Conservation (phyloP, 192 early-diverging fungal species). For the Linnemannia schmuckeri region DNA sequence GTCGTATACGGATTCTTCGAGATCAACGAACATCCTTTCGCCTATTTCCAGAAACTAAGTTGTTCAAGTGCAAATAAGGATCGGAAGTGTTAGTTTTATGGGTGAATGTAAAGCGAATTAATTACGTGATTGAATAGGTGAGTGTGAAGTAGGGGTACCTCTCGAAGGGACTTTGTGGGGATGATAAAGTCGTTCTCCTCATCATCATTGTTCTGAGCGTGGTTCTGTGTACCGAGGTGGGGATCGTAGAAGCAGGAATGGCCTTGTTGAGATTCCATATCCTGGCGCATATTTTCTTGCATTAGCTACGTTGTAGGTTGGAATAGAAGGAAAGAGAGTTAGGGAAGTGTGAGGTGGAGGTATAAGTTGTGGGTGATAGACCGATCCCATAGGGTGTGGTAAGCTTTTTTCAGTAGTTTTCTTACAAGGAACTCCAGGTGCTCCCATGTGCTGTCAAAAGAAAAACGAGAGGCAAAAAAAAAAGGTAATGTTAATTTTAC, state of each 20-base stretch:
- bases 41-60: constrained; percentile 27
- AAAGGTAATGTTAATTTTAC: background rate
- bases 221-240: background rate
- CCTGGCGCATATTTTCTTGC: constrained; percentile 10
- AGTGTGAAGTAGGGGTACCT: background rate
- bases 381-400: background rate
- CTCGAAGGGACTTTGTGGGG: constrained; percentile 27
- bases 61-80: background rate
- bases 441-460: constrained; percentile 29
- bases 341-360: background rate
- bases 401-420: background rate
- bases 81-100: background rate
- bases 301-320: background rate
- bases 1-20: constrained; percentile 29
- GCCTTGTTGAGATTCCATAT: constrained; percentile 3
- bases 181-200: background rate
- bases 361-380: background rate
- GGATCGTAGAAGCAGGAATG: background rate
- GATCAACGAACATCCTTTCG: constrained; percentile 34
- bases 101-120: background rate
- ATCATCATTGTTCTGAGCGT: background rate
- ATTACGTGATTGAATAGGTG: background rate
- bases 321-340: background rate
- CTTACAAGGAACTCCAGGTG: constrained; percentile 30
- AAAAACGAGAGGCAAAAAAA: background rate